Evolutionary conservation across 345 rosid species (phyloP).

Genomic region (Populus euphratica): DNA sequence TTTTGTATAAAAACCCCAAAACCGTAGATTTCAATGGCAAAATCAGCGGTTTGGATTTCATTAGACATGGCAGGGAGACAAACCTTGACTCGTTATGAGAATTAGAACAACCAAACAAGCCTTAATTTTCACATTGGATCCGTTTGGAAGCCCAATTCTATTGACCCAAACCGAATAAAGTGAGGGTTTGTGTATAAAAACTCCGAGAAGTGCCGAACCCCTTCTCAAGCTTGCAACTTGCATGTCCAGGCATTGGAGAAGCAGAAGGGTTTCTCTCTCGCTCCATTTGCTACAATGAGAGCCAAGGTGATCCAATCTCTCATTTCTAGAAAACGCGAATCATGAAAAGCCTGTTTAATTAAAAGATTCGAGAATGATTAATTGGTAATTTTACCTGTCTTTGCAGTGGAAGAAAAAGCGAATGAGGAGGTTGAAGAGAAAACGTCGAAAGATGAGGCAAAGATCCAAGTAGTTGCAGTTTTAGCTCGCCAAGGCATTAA

Average conservation of each 20-base stretch:
- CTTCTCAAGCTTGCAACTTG: neutral
- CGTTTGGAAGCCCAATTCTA: neutral
- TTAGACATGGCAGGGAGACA: too few relatives aligned
- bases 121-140: neutral
- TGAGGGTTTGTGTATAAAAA: neutral
- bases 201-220: neutral
- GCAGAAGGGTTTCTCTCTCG: neutral
- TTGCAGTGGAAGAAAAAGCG: conserved; percentile 42
- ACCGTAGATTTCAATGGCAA: too few relatives aligned
- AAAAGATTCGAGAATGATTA: neutral
- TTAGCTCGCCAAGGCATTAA: neutral
- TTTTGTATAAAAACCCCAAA: too few relatives aligned
- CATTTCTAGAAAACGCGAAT: too few relatives aligned
- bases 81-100: neutral
- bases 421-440: conserved; percentile 39
- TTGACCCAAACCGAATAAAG: neutral
- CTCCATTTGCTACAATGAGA: neutral
- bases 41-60: too few relatives aligned
- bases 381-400: neutral
- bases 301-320: neutral
- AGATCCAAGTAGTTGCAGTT: conserved; percentile 33
- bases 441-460: conserved; percentile 43
- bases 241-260: neutral
- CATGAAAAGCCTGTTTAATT: too few relatives aligned
- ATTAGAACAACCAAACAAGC: neutral